These are phyloP conservation scores for Lactarius evosmus DNA, from an alignment of 768 basidiomycete species.

Conservation along the genomic window DNA sequence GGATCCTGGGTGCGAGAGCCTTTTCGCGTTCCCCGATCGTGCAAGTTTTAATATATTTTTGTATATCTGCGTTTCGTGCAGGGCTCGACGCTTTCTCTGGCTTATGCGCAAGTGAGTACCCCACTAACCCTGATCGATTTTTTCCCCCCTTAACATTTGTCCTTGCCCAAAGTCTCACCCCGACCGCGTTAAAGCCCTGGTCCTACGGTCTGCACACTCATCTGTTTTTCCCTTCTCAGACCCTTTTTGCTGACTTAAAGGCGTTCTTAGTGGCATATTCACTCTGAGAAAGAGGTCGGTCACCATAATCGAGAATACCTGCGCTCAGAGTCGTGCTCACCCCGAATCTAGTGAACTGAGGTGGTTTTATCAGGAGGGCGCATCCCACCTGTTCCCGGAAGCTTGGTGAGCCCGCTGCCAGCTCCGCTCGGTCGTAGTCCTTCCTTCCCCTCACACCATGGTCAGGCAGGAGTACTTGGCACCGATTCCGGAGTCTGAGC, in stretches of 20 bases:
- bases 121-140: background rate
- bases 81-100: conserved; percentile 85
- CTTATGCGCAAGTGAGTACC: conserved; percentile 70
- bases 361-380: conserved; percentile 91
- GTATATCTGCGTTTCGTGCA: conserved; percentile 27
- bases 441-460: background rate
- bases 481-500: conserved; percentile 76
- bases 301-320: background rate
- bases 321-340: background rate
- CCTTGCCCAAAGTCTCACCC: conserved; percentile 59
- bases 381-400: conserved; percentile 81
- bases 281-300: conserved; percentile 71
- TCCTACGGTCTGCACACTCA: conserved; percentile 54
- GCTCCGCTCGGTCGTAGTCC: background rate
- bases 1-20: conserved; percentile 74
- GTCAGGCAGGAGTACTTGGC: conserved; percentile 78
- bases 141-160: background rate
- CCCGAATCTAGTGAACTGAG: conserved; percentile 58
- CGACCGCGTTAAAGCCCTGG: conserved; percentile 71
- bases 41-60: background rate
- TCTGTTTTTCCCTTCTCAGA: background rate
- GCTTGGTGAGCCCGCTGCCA: conserved; percentile 55
- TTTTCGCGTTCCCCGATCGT: background rate
- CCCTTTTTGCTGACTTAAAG: conserved; percentile 5
- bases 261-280: conserved; percentile 70